phyloP scores from a whole-genome alignment of 2,329 filamentous ascomycete species.

The Claviceps sp. region DNA sequence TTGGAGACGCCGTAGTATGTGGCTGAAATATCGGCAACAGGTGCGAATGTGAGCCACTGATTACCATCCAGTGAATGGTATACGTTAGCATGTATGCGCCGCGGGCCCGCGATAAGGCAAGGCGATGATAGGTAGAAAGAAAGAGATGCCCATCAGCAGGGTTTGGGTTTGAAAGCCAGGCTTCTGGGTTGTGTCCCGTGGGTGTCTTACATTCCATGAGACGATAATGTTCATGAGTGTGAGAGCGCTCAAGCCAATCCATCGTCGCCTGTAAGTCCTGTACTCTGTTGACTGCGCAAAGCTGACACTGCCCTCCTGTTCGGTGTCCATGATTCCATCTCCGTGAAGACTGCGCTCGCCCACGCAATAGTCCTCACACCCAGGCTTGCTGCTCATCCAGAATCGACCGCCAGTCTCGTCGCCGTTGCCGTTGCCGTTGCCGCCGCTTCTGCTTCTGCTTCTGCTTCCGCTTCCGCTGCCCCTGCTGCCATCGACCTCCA shows the following conservation, averaged over 20 bases:
- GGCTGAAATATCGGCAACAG: conserved; percentile 62
- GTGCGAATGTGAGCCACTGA: conserved; percentile 81
- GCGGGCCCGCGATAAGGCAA: background rate
- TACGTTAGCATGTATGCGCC: background rate
- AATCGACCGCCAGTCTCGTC: conserved; percentile 11
- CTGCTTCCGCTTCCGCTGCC: background rate
- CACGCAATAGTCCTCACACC: conserved; percentile 16
- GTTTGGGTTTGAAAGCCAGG: background rate
- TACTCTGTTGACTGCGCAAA: conserved; percentile 19
- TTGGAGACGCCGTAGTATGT: conserved; percentile 63
- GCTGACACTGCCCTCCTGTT: conserved; percentile 8
- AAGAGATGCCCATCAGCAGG: background rate
- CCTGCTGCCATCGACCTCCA: background rate
- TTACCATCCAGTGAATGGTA: background rate
- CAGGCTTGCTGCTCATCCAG: conserved; percentile 18
- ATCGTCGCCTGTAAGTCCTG: conserved; percentile 64
- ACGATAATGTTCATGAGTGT: conserved; percentile 84
- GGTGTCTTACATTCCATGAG: conserved; percentile 75
- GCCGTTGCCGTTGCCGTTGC: background rate
- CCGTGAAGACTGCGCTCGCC: conserved; percentile 11
- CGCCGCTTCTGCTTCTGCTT: background rate
- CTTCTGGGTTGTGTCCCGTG: background rate
- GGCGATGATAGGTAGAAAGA: background rate
- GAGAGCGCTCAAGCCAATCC: conserved; percentile 75
- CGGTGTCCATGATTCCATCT: conserved; percentile 9